Evolutionary conservation across 331 rosid genomes (phyloP), one percentile per base, ranked within the genome.

Genomic region (Quercus tomentella): DNA sequence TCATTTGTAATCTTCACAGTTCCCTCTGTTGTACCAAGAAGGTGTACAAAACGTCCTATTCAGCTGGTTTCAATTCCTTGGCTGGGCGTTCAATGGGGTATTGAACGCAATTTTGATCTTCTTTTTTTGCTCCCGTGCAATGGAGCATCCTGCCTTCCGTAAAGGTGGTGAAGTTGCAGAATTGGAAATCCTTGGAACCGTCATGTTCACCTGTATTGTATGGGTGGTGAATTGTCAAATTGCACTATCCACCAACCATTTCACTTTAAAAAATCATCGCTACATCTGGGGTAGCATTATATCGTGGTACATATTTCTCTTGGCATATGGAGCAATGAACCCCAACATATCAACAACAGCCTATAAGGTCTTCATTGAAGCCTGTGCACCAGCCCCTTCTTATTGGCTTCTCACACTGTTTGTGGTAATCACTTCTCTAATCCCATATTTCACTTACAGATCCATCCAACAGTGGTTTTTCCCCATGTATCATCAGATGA

Each of bases 201-300:
- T 93, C 67, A 78, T 94, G 95, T 94, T 88, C 88, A 87, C 97
- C 7, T 91, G 97, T 49, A 87, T 89, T 4, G 92, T 94, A 63
- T 94, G 98, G 97, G 93, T 77, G n/a, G 97, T 94, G 66, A 94
- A 94, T 86, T 86, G 93, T 68, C 98, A 94, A 79, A 91, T 94
- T 97, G 94, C 97, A 23, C 61, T 94, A 30, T 92, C 94, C 30
- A 86, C 92, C 81, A 87, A 78, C 58, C 89, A 92, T 89, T 94
- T 94, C 89, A 89, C 98, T 16, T 88, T 91, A 41, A 85, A 92
- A 30, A 97, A 94, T 52, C 97, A 94, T 74, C 74, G 88, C 74
- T 85, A 91, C 93, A 88, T 94, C 70, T 94, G 97, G 97, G 98
- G 98, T 52, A 57, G 97, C 83, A 86, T 92, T 72, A 15, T 78